phyloP scores from a whole-genome alignment of 1,284 basidiomycete genomes.

The Leccinum huronense region DNA sequence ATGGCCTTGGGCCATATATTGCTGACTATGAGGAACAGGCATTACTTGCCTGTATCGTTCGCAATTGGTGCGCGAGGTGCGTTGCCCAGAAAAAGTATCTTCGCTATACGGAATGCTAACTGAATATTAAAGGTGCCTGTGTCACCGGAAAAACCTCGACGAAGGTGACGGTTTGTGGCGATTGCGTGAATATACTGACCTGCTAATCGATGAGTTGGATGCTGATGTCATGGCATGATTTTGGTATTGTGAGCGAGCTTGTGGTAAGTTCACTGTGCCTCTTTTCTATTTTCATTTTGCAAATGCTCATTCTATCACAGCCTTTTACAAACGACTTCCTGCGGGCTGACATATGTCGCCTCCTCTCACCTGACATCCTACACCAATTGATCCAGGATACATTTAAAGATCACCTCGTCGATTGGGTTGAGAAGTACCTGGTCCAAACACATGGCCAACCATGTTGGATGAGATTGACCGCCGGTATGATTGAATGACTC shows the following conservation, averaged over 20 bases:
- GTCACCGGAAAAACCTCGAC: not conserved
- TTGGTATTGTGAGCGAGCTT: constrained; percentile 1
- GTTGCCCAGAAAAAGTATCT: not conserved
- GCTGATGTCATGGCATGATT: not conserved
- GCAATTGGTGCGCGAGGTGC: not conserved
- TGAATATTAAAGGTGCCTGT: not conserved
- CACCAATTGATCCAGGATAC: not conserved
- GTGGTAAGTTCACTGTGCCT: not conserved
- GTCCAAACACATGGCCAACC: not conserved
- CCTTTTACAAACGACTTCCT: constrained; percentile 1
- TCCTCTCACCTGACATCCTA: not conserved
- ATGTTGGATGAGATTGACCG: not conserved
- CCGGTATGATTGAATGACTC: not conserved
- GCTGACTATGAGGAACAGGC: not conserved
- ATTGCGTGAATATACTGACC: not conserved
- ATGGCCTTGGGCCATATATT: not conserved
- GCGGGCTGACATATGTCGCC: not conserved
- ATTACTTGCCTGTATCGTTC: not conserved
- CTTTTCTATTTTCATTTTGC: not conserved
- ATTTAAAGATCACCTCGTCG: not conserved
- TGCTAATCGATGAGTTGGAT: not conserved
- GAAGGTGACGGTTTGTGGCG: not conserved
- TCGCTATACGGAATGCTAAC: not conserved
- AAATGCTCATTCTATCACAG: not conserved
- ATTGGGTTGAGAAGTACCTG: not conserved